Evolutionary conservation across 257 asterid genomes (phyloP).

Genomic region (Petrea volubilis): DNA sequence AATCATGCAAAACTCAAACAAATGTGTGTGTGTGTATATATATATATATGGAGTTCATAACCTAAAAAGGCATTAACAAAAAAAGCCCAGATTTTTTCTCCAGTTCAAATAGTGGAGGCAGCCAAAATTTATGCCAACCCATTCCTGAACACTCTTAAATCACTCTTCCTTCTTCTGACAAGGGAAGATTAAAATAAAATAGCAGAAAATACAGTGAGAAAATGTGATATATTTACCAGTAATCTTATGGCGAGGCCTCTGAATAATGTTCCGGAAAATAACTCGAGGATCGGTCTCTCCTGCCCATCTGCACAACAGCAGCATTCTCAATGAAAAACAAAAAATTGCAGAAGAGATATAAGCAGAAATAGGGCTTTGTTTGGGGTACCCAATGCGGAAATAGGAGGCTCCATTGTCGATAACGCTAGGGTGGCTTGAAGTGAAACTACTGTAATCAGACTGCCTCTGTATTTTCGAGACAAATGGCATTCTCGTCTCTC

Average conservation of each 20-base stretch:
- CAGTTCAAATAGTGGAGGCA: not conserved
- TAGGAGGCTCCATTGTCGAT: slow-evolving; percentile 97
- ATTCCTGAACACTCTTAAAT: not conserved
- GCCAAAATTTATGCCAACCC: not conserved
- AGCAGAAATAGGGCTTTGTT: slow-evolving; percentile 24
- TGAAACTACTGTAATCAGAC: slow-evolving; percentile 67
- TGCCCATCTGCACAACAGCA: slow-evolving; percentile 71
- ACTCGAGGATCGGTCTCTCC: slow-evolving; percentile 95
- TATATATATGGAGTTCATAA: too few species aligned
- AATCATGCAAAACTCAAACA: not conserved
- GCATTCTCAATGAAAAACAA: not conserved
- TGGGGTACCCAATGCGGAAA: slow-evolving; percentile 85
- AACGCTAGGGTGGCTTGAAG: slow-evolving; percentile 77
- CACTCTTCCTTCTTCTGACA: slow-evolving; percentile 54
- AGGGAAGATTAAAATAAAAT: not conserved
- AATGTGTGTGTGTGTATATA: too few species aligned
- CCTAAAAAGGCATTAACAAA: not conserved
- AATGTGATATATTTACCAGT: slow-evolving; percentile 49
- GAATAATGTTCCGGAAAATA: slow-evolving; percentile 90
- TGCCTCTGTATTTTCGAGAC: slow-evolving; percentile 74
- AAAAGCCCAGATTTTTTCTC: not conserved
- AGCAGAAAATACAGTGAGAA: not conserved
- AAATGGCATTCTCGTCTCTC: slow-evolving; percentile 70
- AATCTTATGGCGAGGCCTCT: slow-evolving; percentile 95
- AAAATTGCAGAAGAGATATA: not conserved